Conservation (phyloP, 2,329 filamentous ascomycete species). For the Talaromyces funiculosus region DNA sequence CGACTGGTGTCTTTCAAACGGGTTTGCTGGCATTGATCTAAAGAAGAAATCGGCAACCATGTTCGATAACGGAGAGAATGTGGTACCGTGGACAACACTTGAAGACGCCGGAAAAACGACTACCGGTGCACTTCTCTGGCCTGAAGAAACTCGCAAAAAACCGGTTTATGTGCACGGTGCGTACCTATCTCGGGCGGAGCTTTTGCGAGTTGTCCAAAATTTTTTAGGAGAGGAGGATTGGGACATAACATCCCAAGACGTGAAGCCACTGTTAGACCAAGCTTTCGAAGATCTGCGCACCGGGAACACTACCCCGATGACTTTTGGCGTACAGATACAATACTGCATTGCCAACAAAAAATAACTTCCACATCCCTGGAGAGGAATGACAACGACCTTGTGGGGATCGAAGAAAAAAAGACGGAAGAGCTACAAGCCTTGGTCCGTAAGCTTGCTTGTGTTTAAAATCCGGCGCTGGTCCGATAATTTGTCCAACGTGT, state of each 20-base stretch:
- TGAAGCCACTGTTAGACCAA: slow-evolving; percentile 14
- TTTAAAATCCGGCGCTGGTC: background rate
- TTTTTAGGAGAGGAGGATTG: slow-evolving; percentile 10
- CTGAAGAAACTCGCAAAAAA: slow-evolving; percentile 14
- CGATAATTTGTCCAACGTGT: background rate
- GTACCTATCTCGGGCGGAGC: slow-evolving; percentile 14
- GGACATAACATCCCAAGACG: slow-evolving; percentile 11
- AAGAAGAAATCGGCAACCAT: slow-evolving; percentile 5
- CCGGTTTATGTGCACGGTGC: slow-evolving; percentile 16
- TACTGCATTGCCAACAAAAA: slow-evolving; percentile 15
- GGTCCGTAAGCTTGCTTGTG: background rate
- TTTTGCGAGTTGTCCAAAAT: slow-evolving; percentile 10
- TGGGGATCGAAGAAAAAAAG: slow-evolving; percentile 14
- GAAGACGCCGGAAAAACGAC: slow-evolving; percentile 16
- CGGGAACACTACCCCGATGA: slow-evolving; percentile 13
- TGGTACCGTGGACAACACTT: slow-evolving; percentile 17
- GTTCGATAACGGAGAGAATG: slow-evolving; percentile 14
- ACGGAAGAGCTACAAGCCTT: background rate
- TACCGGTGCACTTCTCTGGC: slow-evolving; percentile 13
- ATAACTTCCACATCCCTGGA: slow-evolving; percentile 15
- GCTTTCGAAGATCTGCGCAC: slow-evolving; percentile 13
- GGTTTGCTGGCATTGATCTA: slow-evolving; percentile 11
- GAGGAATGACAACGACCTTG: slow-evolving; percentile 15
- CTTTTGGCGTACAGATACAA: slow-evolving; percentile 17
- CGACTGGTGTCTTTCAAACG: slow-evolving; percentile 16